Base-by-base conservation (phyloP, 495 filamentous ascomycete species). In the Penicillium crystallinum region DNA sequence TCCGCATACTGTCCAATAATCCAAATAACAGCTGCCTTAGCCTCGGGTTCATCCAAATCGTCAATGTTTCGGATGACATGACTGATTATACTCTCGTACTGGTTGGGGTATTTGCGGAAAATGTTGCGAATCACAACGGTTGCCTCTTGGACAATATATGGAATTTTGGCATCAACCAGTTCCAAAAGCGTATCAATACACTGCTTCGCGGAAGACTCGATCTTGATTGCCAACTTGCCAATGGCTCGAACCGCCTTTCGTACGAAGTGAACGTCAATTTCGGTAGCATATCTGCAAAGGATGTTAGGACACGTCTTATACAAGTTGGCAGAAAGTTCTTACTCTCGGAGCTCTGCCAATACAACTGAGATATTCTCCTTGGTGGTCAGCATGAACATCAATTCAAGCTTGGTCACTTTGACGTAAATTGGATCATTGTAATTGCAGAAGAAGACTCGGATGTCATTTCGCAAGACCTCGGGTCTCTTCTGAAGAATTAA, bases 341-440 rank as follows among this genome's bases (percentile, higher is more conserved):
- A 96, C 81, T 99, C 93, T 65, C 91, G 81, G 22, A 99, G 72
- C 65, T 99, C 93, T 29, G 95, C 93, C 42, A 99, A 68, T 2
- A 99, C 95, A 59, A 97, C 89, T 29, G 89, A 85, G 55, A 99
- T 97, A 67, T 99, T 99, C 55, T 88, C 88, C 67, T 97, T 91
- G 19, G 84, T 95, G 11, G 93, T 95, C 45, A 99, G 79, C 93
- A 97, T 99, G 74, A 97, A 97, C 62, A 99, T 97, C 52, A 99
- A 77, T 67, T 99, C 93, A 44, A 99, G 80, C 69, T 99, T 99
- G 11, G 95, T 97, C 57, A 99, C 93, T 70, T 99, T 99, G 73
- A 99, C 93, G 62, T 99, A 99, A 49, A 97, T 97, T 0, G 95
- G 93, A 62, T 99, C 93, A 59, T 99, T 99, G 74, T 99, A 99